Evolutionary conservation across 495 filamentous ascomycete species (phyloP), one percentile per base, ranked within the genome.

Genomic region (Penicillium argentinense): DNA sequence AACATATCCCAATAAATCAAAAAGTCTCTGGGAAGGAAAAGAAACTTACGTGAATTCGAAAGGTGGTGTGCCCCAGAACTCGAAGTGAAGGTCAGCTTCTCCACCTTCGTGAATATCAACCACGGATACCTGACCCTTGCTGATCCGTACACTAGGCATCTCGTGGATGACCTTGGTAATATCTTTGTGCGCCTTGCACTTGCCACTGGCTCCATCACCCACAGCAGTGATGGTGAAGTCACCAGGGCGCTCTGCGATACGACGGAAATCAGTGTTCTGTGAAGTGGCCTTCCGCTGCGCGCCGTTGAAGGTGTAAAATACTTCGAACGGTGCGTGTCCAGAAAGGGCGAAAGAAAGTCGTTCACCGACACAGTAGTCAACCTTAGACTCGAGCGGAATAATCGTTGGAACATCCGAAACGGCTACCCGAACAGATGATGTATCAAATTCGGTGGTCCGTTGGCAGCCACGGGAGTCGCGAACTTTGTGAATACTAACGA

Each of bases 51-150:
- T 95, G 64, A 97, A 97, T 67, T 97, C 91, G 60, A 98, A 98
- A 9, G 93, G 93, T 48, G 93, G 93, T 9, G 89, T 92, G 33
- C 93, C 93, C 71, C 85, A 88, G 63, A 98, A 97, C 56, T 92
- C 85, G 53, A 97, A 97, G 30, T 87, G 71, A 45, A 98, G 89
- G 63, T 96, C 88, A 12, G 91, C 89, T 66, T 91, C 86, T 52
- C 88, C 87, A 58, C 93, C 93, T 71, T 97, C 92, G 61, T 97
- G 93, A 46, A 98, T 98, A 57, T 97, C 93, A 22, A 95, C 85
- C 33, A 84, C 80, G 9, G 83, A 81, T 14, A 84, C 78, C 26
- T 76, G 77, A 1, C 93, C 93, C 62, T 88, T 85, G 59, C 84
- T 89, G 56, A 98, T 88, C 49, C 81, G 82, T 25, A 96, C 93